Evolutionary conservation across 371 early-diverging fungal species (phyloP).

Genomic region (Mortierella sp.): DNA sequence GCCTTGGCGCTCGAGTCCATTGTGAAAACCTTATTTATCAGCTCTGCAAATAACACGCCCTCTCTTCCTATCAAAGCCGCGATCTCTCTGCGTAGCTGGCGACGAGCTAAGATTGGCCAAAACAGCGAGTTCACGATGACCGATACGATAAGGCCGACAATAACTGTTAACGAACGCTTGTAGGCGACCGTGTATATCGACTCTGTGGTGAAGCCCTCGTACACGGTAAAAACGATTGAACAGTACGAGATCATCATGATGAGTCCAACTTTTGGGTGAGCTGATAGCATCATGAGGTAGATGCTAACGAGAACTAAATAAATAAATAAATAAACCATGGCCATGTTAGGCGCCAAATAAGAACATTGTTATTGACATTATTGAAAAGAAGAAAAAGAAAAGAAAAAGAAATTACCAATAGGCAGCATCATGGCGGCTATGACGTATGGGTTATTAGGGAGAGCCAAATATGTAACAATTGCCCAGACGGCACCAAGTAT

Average conservation of each 20-base stretch:
- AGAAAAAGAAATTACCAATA: slow-evolving; percentile 57
- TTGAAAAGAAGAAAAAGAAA: not conserved
- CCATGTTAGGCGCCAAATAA: not conserved
- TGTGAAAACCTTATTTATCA: slow-evolving; percentile 41
- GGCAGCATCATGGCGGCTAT: slow-evolving; percentile 66
- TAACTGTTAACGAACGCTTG: slow-evolving; percentile 64
- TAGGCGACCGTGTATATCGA: slow-evolving; percentile 47
- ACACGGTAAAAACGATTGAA: slow-evolving; percentile 46
- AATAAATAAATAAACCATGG: not conserved
- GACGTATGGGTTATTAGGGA: slow-evolving; percentile 64
- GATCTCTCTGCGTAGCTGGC: slow-evolving; percentile 66
- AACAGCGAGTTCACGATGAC: slow-evolving; percentile 65
- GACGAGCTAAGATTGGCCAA: slow-evolving; percentile 75
- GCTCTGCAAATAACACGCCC: slow-evolving; percentile 56
- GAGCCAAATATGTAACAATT: slow-evolving; percentile 63
- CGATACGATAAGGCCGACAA: slow-evolving; percentile 68
- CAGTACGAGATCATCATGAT: slow-evolving; percentile 48
- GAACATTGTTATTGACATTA: not conserved
- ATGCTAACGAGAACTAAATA: slow-evolving; percentile 56
- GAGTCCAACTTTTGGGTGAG: slow-evolving; percentile 45
- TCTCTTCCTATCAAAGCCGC: slow-evolving; percentile 47
- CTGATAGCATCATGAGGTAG: slow-evolving; percentile 37
- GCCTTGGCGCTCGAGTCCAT: slow-evolving; percentile 20
- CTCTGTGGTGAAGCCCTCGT: slow-evolving; percentile 26
- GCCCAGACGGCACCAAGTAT: slow-evolving; percentile 65